Evolutionary conservation across 2,329 filamentous ascomycete species (phyloP).

Genomic region (Didymella segeticola): DNA sequence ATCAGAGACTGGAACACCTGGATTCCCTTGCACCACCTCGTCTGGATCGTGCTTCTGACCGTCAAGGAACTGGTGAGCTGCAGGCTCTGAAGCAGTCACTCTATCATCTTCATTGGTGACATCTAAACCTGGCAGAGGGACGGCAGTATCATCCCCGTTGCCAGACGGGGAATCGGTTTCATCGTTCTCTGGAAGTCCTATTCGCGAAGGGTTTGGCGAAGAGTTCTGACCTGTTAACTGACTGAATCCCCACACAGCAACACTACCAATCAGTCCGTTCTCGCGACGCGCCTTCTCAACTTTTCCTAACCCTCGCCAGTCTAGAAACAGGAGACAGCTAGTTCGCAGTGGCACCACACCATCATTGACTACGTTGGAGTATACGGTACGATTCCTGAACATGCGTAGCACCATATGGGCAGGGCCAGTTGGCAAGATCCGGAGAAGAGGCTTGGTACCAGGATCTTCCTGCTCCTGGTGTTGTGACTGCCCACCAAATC

Average conservation of each 20-base stretch:
- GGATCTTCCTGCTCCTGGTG: slow-evolving; percentile 68
- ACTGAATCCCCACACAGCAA: slow-evolving; percentile 93
- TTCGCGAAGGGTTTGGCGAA: slow-evolving; percentile 62
- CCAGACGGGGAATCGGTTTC: slow-evolving; percentile 38
- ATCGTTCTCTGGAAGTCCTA: slow-evolving; percentile 39
- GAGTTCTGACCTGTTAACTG: slow-evolving; percentile 78
- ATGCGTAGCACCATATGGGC: slow-evolving; percentile 85
- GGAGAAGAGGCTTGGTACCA: slow-evolving; percentile 84
- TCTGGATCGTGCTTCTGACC: slow-evolving; percentile 33
- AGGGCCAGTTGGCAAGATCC: slow-evolving; percentile 89
- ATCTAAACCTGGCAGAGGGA: slow-evolving; percentile 73
- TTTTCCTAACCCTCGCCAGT: slow-evolving; percentile 91
- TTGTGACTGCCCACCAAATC: slow-evolving; percentile 69
- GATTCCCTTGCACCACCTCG: slow-evolving; percentile 14
- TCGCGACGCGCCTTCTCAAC: slow-evolving; percentile 94
- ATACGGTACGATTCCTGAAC: slow-evolving; percentile 89
- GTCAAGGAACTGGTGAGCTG: slow-evolving; percentile 42
- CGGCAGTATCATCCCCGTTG: slow-evolving; percentile 56
- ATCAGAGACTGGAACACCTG: slow-evolving; percentile 21
- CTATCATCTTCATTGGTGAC: slow-evolving; percentile 71
- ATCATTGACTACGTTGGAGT: slow-evolving; percentile 97
- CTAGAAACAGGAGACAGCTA: slow-evolving; percentile 93
- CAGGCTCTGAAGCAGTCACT: slow-evolving; percentile 48
- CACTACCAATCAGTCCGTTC: slow-evolving; percentile 88
- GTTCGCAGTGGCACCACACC: slow-evolving; percentile 94